These are phyloP conservation scores for Friedmanniomyces simplex DNA, from an alignment of 495 filamentous ascomycete species.

Conservation along the genomic window DNA sequence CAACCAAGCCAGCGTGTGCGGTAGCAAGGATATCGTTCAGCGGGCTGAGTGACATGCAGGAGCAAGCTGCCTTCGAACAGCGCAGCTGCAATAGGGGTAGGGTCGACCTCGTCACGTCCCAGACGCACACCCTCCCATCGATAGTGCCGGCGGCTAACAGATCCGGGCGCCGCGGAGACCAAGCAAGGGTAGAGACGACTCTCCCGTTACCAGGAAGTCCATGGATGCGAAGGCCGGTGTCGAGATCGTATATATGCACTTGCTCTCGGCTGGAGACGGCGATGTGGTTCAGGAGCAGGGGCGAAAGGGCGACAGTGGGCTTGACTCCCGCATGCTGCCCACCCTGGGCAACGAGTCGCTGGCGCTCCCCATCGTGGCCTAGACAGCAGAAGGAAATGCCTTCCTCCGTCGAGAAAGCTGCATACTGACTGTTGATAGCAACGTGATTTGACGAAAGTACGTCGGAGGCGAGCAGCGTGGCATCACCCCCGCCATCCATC, in stretches of 20 bases:
- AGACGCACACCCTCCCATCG: not conserved
- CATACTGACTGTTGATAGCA: not conserved
- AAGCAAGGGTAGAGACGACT: not conserved
- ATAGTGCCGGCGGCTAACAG: slow-evolving; percentile 2
- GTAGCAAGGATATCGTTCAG: not conserved
- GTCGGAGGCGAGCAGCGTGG: no score
- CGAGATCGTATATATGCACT: not conserved
- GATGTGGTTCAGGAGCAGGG: not conserved
- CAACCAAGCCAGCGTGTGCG: not conserved
- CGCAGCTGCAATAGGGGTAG: not conserved
- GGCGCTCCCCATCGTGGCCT: no score
- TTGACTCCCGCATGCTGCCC: not conserved
- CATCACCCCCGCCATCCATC: no score
- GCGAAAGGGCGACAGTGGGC: not conserved
- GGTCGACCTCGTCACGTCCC: not conserved
- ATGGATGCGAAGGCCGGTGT: not conserved
- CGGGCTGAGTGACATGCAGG: not conserved
- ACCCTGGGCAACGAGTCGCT: no score
- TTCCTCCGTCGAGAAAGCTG: not conserved
- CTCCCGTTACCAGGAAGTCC: slow-evolving; percentile 1
- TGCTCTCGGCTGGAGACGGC: not conserved
- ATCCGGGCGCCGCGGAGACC: not conserved
- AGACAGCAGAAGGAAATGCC: not conserved
- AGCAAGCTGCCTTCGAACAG: not conserved
- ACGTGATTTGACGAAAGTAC: no score